These are phyloP conservation scores for Tolypocladium sp. DNA, from an alignment of 2,329 filamentous ascomycete species.

Conservation along the genomic window DNA sequence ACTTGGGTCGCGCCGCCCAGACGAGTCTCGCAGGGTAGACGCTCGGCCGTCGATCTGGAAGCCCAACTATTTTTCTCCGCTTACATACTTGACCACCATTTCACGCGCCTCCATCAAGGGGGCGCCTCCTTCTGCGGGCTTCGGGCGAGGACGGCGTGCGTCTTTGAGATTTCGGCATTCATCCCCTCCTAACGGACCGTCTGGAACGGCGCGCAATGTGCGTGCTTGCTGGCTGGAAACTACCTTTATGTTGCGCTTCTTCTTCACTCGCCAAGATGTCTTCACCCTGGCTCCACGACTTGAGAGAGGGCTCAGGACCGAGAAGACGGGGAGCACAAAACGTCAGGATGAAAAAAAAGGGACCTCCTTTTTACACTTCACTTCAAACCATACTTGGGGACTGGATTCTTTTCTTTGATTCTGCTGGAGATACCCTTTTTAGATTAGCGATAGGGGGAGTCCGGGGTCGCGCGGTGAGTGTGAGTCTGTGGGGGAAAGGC, in stretches of 20 bases:
- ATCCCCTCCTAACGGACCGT: constrained; percentile 6
- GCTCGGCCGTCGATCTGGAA: not conserved
- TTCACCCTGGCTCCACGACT: constrained; percentile 6
- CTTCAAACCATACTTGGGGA: constrained; percentile 5
- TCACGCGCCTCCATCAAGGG: not conserved
- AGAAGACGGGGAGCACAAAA: not conserved
- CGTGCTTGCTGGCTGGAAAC: constrained; percentile 13
- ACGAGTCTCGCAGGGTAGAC: constrained; percentile 10
- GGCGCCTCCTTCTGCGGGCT: not conserved
- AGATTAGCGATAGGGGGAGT: not conserved
- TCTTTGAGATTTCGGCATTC: constrained; percentile 12
- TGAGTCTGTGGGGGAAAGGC: not conserved
- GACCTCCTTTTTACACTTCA: constrained; percentile 9
- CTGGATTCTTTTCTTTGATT: constrained; percentile 17
- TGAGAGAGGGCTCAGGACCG: not conserved
- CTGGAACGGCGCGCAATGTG: constrained; percentile 6
- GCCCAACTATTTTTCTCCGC: not conserved
- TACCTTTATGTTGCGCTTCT: constrained; percentile 10
- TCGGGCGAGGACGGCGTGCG: constrained; percentile 3
- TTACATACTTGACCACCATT: not conserved
- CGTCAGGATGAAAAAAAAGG: not conserved
- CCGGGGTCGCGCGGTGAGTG: not conserved
- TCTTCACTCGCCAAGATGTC: constrained; percentile 10
- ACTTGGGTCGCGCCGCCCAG: constrained; percentile 3
- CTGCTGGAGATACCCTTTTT: constrained; percentile 25